phyloP scores from a whole-genome alignment of 352 stramenopile genomes.

The Phytophthora pluvialis region DNA sequence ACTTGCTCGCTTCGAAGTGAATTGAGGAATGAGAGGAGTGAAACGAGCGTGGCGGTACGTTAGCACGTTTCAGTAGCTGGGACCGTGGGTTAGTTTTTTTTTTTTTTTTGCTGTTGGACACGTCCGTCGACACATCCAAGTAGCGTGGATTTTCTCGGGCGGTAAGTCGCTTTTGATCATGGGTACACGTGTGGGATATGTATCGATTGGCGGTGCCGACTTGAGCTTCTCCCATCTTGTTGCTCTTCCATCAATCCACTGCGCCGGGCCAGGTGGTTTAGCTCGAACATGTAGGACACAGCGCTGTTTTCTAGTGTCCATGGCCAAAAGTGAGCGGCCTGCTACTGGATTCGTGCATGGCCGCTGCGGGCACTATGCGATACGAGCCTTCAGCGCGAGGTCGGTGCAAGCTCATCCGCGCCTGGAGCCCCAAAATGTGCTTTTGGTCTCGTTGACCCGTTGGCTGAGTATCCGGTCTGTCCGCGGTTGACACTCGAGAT shows the following conservation, averaged over 20 bases:
- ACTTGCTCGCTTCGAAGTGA: slow-evolving; percentile 13
- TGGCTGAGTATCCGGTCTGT: background rate
- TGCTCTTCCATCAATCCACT: slow-evolving; percentile 22
- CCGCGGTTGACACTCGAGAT: no score
- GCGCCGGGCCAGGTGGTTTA: slow-evolving; percentile 15
- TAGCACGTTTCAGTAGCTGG: slow-evolving; percentile 25
- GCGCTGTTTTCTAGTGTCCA: background rate
- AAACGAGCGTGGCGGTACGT: slow-evolving; percentile 9
- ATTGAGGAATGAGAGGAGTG: slow-evolving; percentile 38
- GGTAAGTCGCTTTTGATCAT: slow-evolving; percentile 26
- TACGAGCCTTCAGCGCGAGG: slow-evolving; percentile 7
- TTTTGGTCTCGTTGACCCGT: background rate
- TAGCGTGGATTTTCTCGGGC: slow-evolving; percentile 26
- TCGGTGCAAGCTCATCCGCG: background rate
- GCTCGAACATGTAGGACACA: slow-evolving; percentile 30
- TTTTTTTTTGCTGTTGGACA: slow-evolving; percentile 32
- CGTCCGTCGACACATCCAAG: slow-evolving; percentile 2
- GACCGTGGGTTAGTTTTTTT: background rate
- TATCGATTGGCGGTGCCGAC: slow-evolving; percentile 2
- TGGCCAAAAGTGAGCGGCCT: slow-evolving; percentile 12
- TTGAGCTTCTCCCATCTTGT: slow-evolving; percentile 20
- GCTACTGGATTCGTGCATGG: slow-evolving; percentile 15
- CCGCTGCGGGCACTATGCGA: slow-evolving; percentile 23
- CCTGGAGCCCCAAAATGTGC: background rate
- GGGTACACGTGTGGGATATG: slow-evolving; percentile 15